Base-by-base conservation (phyloP, 148 eudicot species). In the Beta vulgaris region DNA sequence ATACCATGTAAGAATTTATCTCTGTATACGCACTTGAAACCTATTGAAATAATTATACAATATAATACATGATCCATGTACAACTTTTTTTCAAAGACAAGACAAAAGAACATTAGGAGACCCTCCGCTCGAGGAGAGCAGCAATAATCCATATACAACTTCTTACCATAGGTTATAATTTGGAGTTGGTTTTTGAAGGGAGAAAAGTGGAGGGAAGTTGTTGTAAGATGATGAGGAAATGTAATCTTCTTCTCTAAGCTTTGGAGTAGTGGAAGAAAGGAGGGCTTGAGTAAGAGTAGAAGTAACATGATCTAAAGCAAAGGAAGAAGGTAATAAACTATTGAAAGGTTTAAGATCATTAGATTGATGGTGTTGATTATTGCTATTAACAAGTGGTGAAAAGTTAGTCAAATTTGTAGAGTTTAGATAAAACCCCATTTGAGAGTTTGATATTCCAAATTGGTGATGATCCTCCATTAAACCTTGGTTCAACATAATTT, bases 401-500 rank as follows among this genome's bases (percentile, higher is more conserved):
- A 28, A 29, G 35, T 48, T 69, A 31, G 26, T 70, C 12, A 82
- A 66, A 69, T 71, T 84, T 10, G 82, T 49, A 54, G 87, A 84
- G 76, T 82, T 84, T 69, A 83, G 64, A 69, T 69, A 80, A 69
- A 87, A 82, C 26, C 90, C 90, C 82, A 85, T 74, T 74, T 86
- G 83, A 69, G 84, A 69, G 59, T 76, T 69, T 28, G 84, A 73
- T 54, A 85, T 85, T 71, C 65, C 65, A 31, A 60, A 7, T 60
- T 63, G 68, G 36, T 63, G 43, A 61, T 84, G 87, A 49, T 69
- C 28, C 68, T 89, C 83, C 43, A 80, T 48, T 40, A 84, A 79
- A 12, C 87, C 85, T 74, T 89, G 87, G 72, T 80, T 89, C 66
- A 85, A 64, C 86, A 88, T 86, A 72, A 26, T 58, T 57, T 66